Evolutionary conservation across 78 protist species (phyloP).

Genomic region (Blattamonas nauphoetae): DNA sequence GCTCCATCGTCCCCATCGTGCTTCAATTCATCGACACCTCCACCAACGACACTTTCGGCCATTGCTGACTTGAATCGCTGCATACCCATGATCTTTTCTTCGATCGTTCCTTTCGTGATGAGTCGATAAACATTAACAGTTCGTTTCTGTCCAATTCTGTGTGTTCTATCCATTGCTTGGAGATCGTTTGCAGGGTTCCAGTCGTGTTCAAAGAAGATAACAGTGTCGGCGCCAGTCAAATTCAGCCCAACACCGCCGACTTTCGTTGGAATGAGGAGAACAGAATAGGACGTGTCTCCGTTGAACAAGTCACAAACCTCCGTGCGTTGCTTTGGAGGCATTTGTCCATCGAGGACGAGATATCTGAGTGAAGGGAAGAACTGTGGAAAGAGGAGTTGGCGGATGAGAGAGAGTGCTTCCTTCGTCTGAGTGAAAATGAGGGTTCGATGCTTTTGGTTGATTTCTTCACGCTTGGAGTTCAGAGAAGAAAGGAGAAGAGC

Average conservation of each 20-base stretch:
- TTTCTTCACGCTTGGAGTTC: neutral
- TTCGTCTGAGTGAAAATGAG: constrained; percentile 73
- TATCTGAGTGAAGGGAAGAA: neutral
- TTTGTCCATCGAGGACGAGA: neutral
- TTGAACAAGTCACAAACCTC: neutral
- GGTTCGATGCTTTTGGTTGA: constrained; percentile 50
- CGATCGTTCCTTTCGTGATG: constrained; percentile 69
- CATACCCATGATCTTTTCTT: constrained; percentile 81
- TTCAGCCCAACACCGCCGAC: constrained; percentile 96
- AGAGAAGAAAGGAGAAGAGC: neutral
- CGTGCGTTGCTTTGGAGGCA: neutral
- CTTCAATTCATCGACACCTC: no score
- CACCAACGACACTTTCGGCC: no score
- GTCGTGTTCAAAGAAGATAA: constrained; percentile 89
- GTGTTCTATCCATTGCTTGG: constrained; percentile 42
- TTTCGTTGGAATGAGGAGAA: constrained; percentile 81
- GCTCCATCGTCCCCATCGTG: no score
- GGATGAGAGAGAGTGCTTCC: constrained; percentile 65
- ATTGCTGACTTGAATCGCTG: neutral
- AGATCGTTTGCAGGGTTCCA: constrained; percentile 93
- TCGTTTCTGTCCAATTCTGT: constrained; percentile 68
- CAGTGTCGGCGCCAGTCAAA: constrained; percentile 89
- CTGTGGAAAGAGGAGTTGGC: neutral
- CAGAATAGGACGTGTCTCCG: constrained; percentile 39
- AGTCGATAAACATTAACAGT: constrained; percentile 87